phyloP scores from a whole-genome alignment of 169 alveolate species.

The Eimeria necatrix region DNA sequence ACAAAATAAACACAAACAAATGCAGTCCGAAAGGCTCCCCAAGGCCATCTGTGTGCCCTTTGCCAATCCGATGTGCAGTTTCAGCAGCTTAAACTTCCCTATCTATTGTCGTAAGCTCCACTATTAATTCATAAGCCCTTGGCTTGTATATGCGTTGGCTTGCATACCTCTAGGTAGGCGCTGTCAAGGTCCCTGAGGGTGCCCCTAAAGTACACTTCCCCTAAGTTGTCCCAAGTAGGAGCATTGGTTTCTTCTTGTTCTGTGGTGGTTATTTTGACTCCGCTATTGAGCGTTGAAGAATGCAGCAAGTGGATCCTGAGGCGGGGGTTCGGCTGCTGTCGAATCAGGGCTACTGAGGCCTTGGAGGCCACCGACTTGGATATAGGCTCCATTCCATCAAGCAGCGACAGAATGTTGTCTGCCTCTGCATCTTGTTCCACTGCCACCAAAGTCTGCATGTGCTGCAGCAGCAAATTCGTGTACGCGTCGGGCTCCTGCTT shows the following conservation, averaged over 20 bases:
- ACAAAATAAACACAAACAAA: not conserved
- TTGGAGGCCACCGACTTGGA: not conserved
- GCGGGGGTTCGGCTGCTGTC: not conserved
- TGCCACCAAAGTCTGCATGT: not conserved
- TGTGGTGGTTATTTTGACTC: constrained; percentile 12
- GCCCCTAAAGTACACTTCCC: constrained; percentile 78
- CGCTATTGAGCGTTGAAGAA: constrained; percentile 47
- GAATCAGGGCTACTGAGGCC: no score
- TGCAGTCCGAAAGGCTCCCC: not conserved
- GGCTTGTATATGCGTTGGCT: not conserved
- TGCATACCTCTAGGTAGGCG: constrained; percentile 52
- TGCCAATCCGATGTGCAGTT: not conserved
- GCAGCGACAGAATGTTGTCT: not conserved
- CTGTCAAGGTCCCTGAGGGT: constrained; percentile 75
- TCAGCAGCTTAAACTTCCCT: no score
- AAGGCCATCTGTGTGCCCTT: not conserved
- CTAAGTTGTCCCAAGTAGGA: constrained; percentile 78
- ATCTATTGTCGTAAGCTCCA: no score
- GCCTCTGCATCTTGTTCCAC: not conserved
- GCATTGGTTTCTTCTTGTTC: constrained; percentile 15
- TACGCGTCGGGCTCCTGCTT: not conserved
- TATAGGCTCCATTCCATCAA: not conserved
- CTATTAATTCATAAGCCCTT: no score
- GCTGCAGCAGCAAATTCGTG: not conserved
- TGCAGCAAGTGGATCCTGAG: constrained; percentile 52